These are phyloP conservation scores for Larix kaempferi DNA, from an alignment of 75 land plant genomes.

Conservation along the genomic window DNA sequence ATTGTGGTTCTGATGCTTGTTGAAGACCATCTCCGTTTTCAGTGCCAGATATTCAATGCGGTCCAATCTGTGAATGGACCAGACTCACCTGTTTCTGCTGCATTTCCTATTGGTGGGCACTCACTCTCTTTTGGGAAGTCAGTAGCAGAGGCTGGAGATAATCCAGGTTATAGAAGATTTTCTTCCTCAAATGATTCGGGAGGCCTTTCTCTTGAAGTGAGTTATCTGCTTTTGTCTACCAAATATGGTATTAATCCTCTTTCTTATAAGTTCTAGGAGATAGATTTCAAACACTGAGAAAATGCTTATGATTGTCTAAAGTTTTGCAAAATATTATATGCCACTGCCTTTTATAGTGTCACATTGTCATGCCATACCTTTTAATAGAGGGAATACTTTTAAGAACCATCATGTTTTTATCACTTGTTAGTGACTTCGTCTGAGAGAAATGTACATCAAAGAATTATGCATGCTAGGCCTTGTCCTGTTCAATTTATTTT, in stretches of 20 bases:
- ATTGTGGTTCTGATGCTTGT: constrained; percentile 98
- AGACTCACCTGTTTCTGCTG: constrained; percentile 41
- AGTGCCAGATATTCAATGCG: constrained; percentile 64
- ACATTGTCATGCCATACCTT: too few relatives aligned
- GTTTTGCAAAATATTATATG: too few relatives aligned
- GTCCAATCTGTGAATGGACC: constrained; percentile 26
- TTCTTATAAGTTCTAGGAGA: too few relatives aligned
- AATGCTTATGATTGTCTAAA: too few relatives aligned
- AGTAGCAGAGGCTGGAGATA: constrained; percentile 34
- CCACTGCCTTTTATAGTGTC: too few relatives aligned
- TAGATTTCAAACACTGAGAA: too few relatives aligned
- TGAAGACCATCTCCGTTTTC: constrained; percentile 95
- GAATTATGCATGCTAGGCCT: neutral
- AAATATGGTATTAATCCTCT: too few relatives aligned
- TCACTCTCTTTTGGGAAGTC: constrained; percentile 21
- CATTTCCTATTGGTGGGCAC: constrained; percentile 32
- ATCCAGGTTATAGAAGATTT: constrained; percentile 24
- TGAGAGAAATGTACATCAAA: neutral
- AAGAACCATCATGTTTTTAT: too few relatives aligned
- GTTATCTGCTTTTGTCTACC: constrained; percentile 8
- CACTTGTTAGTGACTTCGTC: too few relatives aligned
- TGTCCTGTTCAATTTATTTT: neutral
- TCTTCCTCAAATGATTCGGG: constrained; percentile 45
- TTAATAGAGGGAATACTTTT: too few relatives aligned
- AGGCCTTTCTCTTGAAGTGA: constrained; percentile 79